Evolutionary conservation across 352 stramenopile genomes (phyloP).

Genomic region (Thraustochytrium striatum): DNA sequence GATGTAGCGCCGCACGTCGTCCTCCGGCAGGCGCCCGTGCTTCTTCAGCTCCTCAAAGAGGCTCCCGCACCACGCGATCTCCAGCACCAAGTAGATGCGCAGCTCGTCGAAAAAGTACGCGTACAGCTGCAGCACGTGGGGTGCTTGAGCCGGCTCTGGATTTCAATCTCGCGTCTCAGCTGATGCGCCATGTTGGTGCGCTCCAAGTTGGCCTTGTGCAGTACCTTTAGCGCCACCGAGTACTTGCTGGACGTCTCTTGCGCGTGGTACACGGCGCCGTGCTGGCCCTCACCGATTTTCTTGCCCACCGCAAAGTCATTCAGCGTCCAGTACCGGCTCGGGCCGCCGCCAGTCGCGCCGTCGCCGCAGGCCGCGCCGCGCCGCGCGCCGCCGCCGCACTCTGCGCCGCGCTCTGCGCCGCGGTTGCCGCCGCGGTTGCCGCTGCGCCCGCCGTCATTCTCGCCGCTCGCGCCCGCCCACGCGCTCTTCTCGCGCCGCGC

Average conservation of each 20-base stretch:
- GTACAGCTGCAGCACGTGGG: constrained; percentile 51
- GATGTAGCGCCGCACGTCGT: constrained; percentile 85
- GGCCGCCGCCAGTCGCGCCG: too few relatives aligned
- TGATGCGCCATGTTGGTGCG: constrained; percentile 90
- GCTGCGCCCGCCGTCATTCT: too few relatives aligned
- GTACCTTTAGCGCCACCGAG: constrained; percentile 93
- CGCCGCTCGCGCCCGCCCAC: too few relatives aligned
- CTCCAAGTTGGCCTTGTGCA: not conserved
- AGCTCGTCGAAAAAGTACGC: constrained; percentile 63
- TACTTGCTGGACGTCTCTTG: constrained; percentile 93
- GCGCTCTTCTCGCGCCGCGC: too few relatives aligned
- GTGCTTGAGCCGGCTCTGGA: constrained; percentile 88
- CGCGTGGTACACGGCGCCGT: constrained; percentile 95
- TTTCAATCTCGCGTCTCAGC: constrained; percentile 97
- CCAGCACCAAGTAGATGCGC: constrained; percentile 98
- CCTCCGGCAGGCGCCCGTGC: constrained; percentile 81
- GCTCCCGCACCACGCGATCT: constrained; percentile 94
- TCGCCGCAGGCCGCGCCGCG: too few relatives aligned
- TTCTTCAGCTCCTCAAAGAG: constrained; percentile 94
- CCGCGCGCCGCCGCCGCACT: too few relatives aligned
- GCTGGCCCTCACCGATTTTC: constrained; percentile 91
- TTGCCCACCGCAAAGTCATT: constrained; percentile 97
- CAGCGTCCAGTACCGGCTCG: not conserved
- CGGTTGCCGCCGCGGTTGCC: too few relatives aligned
- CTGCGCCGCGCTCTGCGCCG: too few relatives aligned